Evolutionary conservation across 176 grass and related monocot genomes (phyloP), one percentile per base, ranked within the genome.

Genomic region (Avena insularis): DNA sequence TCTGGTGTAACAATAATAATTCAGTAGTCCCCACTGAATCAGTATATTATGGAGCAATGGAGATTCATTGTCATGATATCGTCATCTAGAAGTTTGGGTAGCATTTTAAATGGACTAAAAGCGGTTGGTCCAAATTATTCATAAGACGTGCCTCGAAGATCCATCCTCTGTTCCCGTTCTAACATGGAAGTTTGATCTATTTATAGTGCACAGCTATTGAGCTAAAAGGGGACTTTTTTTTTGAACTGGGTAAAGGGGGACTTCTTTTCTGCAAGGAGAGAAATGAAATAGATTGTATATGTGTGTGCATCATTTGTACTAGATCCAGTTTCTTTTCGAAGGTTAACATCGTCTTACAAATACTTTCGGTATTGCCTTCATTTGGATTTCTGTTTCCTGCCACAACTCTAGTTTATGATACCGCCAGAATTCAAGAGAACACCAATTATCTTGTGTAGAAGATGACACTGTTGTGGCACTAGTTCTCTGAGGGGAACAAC

Each of bases 1-100:
- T 54, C 35, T 64, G 36, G 48, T 78, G 79, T 82, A 82, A 74
- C 60, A 83, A 77, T 71, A 86, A 77, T 61, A 84, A 75, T 80
- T 89, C 9, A 36, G 35, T 20, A 35, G 36, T n/a, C 31, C 54
- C 36, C 56, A 55, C 65, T 84, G 58, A 54, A 65, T 89, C 54
- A 73, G 82, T 55, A 85, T 55, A 35, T 25, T 75, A 85, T 20
- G 10, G 46, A 78, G 59, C 46, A 66, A 80, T 40, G 66, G 35
- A 36, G 48, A 80, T 74, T 80, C 33, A 63, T 89, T 79, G 16
- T 66, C 36, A 29, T 33, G 74, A 19, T 27, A 9, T 75, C 46
- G 54, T 16, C 50, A 64, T 63, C 65, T 25, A 84, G 53, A 61
- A 72, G 57, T 14, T 63, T 14, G 47, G 47, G 7, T 43, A 43